Evolutionary conservation across 225 moss, liverwort and hornwort species (phyloP).

Genomic region (Ulota crispa): DNA sequence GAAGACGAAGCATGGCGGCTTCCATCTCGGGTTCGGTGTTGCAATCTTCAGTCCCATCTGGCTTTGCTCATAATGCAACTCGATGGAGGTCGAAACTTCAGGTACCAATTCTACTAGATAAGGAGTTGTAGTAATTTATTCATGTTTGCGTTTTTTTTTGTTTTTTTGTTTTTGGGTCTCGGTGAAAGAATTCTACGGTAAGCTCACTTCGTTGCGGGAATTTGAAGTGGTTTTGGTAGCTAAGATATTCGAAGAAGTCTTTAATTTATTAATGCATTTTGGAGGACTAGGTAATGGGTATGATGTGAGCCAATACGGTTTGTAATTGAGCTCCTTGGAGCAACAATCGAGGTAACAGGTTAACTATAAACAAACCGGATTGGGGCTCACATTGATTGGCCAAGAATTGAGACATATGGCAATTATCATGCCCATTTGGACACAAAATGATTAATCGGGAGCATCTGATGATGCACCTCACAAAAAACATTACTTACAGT

Average conservation of each 20-base stretch:
- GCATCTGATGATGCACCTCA: too few relatives aligned
- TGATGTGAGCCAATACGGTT: too few relatives aligned
- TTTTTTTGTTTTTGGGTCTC: background rate
- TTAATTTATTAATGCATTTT: background rate
- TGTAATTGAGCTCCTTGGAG: too few relatives aligned
- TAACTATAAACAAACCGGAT: too few relatives aligned
- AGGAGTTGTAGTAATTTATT: background rate
- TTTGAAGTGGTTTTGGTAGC: background rate
- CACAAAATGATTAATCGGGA: too few relatives aligned
- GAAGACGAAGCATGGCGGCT: conserved; percentile 31
- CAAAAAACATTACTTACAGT: too few relatives aligned
- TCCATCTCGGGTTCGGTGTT: conserved; percentile 33
- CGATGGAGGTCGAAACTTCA: conserved; percentile 20
- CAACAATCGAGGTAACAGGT: too few relatives aligned
- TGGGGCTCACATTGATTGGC: too few relatives aligned
- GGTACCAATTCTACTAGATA: conserved; percentile 18
- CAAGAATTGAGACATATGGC: too few relatives aligned
- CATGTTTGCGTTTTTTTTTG: too few relatives aligned
- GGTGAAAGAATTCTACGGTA: background rate
- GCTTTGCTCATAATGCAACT: background rate
- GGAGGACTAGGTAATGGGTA: too few relatives aligned
- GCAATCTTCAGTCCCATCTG: conserved; percentile 9
- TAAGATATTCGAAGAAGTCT: background rate
- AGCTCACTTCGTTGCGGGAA: background rate
- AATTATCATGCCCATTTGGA: too few relatives aligned